Evolutionary conservation across 1,284 basidiomycete species (phyloP), one percentile per base, ranked within the genome.

Genomic region (Papiliotrema laurentii): DNA sequence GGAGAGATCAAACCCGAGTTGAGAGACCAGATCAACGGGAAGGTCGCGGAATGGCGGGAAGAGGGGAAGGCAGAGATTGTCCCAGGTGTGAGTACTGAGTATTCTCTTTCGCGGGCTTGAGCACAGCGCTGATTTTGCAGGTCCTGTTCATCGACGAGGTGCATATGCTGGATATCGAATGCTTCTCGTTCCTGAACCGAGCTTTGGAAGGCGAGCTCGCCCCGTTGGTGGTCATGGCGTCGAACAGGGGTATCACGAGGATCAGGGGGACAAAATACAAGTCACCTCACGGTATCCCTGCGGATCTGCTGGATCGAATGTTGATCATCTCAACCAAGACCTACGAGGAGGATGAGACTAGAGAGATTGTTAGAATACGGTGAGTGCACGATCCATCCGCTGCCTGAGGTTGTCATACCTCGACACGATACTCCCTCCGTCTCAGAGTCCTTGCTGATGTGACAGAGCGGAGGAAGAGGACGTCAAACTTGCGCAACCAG

Each of bases 121-220:
- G 18, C 18, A 42, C n/a, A 13, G 5, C 11, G 34, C 44, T 50
- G 24, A 49, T 22, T 14, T n/a, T 4, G 10, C 41, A 89, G 87
- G 87, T 91, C 11, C 77, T 92, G 16, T 91, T 92, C 76, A 91
- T 91, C 59, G 88, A 91, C 70, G 89, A 97, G 75, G 92, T 97
- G 16, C 96, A 98, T 78, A 98, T 98, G 94, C 84, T 98, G 56
- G 94, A 98, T 72, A 96, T 98, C 57, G 94, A 98, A 74, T 98
- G 94, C 71, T 97, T 97, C 79, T 96, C 92, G 7, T 98, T 94
- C 81, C 79, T 98, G 55, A 98, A 98, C 74, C 83, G 94, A 37
- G 94, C 94, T 5, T 79, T 98, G 41, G 94, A 98, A 71, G 86
- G 85, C 56, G 93, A 96, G 58, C 79, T 97, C 4, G 85, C 93